phyloP scores from a whole-genome alignment of 306 rosid genomes.

The Heteromeles arbutifolia region DNA sequence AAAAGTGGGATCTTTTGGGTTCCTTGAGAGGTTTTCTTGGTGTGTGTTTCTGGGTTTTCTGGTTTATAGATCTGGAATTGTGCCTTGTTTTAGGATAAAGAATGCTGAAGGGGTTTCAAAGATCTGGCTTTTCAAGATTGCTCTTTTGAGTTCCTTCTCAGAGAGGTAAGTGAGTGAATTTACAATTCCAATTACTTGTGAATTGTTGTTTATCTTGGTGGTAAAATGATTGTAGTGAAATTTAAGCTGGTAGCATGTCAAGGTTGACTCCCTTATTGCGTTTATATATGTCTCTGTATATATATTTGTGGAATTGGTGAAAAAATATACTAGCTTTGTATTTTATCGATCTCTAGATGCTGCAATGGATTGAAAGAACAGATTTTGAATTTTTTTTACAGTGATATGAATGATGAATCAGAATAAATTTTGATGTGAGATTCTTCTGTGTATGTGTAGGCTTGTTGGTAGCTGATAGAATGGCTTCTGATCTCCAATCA shows the following conservation, averaged over 20 bases:
- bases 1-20: constrained; percentile 21
- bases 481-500: constrained; percentile 59
- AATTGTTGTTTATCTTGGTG: constrained; percentile 7
- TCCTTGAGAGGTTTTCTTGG: constrained; percentile 5
- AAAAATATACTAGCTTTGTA: neutral
- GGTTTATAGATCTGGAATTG: constrained; percentile 45
- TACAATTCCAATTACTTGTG: neutral
- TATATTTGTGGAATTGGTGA: constrained; percentile 5
- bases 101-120: constrained; percentile 36
- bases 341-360: neutral
- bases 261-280: constrained; percentile 3
- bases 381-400: constrained; percentile 1
- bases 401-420: constrained; percentile 5
- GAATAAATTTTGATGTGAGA: constrained; percentile 10
- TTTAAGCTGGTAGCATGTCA: neutral
- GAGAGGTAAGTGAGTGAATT: constrained; percentile 19
- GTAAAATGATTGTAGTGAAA: neutral
- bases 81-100: constrained; percentile 14
- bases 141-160: constrained; percentile 16
- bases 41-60: constrained; percentile 5
- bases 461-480: constrained; percentile 22
- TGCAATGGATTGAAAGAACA: constrained; percentile 3
- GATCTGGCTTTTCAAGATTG: constrained; percentile 56
- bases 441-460: constrained; percentile 34
- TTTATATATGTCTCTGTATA: neutral